phyloP scores from a whole-genome alignment of 257 asterid species.

The Plantago elongata region DNA sequence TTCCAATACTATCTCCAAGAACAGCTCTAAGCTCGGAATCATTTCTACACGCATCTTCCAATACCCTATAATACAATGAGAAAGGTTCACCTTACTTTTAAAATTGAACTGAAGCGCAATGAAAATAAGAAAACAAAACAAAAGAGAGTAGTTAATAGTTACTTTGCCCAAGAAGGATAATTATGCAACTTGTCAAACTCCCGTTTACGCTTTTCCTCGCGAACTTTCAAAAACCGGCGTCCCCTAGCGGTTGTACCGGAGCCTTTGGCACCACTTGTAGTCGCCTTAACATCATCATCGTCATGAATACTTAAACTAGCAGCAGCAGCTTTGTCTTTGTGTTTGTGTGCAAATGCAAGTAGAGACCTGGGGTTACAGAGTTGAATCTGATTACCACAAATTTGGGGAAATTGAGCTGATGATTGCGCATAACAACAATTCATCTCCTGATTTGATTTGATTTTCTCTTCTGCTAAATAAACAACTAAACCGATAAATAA shows the following conservation, averaged over 20 bases:
- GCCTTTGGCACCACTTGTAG: conserved; percentile 51
- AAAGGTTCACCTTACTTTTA: background rate
- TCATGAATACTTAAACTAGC: conserved; percentile 25
- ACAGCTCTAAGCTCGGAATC: conserved; percentile 89
- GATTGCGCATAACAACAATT: background rate
- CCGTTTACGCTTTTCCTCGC: conserved; percentile 89
- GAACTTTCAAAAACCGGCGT: conserved; percentile 70
- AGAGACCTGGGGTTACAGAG: conserved; percentile 20
- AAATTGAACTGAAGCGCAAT: background rate
- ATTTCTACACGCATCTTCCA: conserved; percentile 85
- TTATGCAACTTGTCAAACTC: conserved; percentile 61
- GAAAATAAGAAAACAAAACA: background rate
- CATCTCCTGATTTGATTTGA: no score
- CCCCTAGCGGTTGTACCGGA: conserved; percentile 92
- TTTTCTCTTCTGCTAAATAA: no score
- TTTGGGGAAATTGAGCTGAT: conserved; percentile 30
- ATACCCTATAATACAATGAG: conserved; percentile 45
- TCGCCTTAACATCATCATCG: conserved; percentile 15
- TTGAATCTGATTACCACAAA: conserved; percentile 18
- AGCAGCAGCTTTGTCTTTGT: conserved; percentile 29
- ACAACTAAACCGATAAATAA: no score
- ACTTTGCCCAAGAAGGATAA: conserved; percentile 99
- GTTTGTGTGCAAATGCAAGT: conserved; percentile 30
- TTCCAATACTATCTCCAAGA: conserved; percentile 86
- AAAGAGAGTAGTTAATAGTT: conserved; percentile 1